A percentile compares a stretch with the other conserved stretches of the same genome.
phyloP scores from a whole-genome alignment of 2,329 filamentous ascomycete genomes.

The Diaporthe citri region DNA sequence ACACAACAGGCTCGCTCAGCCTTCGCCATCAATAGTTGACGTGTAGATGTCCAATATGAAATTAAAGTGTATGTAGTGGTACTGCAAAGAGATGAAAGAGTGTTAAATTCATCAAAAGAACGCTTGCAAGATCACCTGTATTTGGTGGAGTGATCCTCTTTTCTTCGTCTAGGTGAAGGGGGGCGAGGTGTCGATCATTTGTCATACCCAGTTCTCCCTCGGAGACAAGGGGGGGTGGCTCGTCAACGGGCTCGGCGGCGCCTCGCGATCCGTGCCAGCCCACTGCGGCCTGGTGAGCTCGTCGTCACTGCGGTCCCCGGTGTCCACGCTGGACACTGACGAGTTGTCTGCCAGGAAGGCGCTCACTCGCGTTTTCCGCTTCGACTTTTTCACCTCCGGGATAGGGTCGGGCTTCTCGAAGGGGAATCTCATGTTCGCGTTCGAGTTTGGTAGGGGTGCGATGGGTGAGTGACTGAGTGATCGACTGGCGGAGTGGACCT shows the following conservation, averaged over 20 bases:
- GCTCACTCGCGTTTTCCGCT: background rate
- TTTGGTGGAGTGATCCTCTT: background rate
- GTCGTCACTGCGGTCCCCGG: background rate
- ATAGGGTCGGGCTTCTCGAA: conserved; percentile 18
- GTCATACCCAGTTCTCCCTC: conserved; percentile 31
- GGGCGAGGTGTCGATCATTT: background rate
- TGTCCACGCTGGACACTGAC: background rate
- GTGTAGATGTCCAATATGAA: background rate
- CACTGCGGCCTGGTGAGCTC: background rate
- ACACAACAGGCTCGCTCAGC: background rate
- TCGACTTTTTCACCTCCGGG: conserved; percentile 10
- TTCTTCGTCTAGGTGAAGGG: background rate
- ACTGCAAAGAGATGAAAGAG: background rate
- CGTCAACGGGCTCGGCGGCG: conserved; percentile 33
- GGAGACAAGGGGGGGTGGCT: conserved; percentile 33
- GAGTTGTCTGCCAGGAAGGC: conserved; percentile 10
- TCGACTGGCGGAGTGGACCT: conserved; percentile 4
- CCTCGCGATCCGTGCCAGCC: background rate
- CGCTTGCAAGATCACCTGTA: background rate
- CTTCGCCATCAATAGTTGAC: background rate
- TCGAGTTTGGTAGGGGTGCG: background rate
- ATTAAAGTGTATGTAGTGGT: conserved; percentile 4
- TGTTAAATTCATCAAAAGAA: background rate
- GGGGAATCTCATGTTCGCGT: conserved; percentile 1
- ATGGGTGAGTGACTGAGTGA: conserved; percentile 5